Evolutionary conservation across 805 yeast genomes (phyloP).

Genomic region (Ogataea trehaloabstinens): DNA sequence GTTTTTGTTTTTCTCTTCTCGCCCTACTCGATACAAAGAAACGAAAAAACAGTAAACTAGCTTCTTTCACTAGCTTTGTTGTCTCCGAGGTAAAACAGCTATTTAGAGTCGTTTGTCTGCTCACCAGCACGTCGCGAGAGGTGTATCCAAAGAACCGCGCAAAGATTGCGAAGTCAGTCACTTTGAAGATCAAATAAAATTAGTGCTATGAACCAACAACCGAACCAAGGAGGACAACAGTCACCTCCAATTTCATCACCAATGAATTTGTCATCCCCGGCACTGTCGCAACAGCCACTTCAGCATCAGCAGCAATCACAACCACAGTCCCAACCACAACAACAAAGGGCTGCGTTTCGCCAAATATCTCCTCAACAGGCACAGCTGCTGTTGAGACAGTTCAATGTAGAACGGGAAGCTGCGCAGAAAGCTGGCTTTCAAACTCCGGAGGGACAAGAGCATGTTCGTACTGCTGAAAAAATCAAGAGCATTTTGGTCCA

Average conservation of each 20-base stretch:
- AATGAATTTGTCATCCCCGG: slow-evolving; percentile 41
- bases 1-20: no score
- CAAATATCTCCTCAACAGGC: slow-evolving; percentile 50
- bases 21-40: no score
- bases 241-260: slow-evolving; percentile 23
- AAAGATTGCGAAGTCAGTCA: no score
- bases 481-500: slow-evolving; percentile 59
- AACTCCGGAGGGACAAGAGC: slow-evolving; percentile 61
- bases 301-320: slow-evolving; percentile 12
- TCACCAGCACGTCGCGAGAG: no score
- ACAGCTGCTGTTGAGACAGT: slow-evolving; percentile 58
- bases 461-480: slow-evolving; percentile 58
- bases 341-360: slow-evolving; percentile 16
- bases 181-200: no score
- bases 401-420: slow-evolving; percentile 55
- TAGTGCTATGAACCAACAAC: slow-evolving; percentile 12
- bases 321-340: slow-evolving; percentile 20
- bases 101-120: no score
- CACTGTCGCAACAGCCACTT: slow-evolving; percentile 30
- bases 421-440: slow-evolving; percentile 63
- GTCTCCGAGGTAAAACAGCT: no score
- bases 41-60: no score
- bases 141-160: no score
- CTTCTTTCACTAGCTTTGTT: no score
- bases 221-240: slow-evolving; percentile 10